Evolutionary conservation across 495 filamentous ascomycete species (phyloP), one percentile per base, ranked within the genome.

Genomic region (Evernia prunastri): DNA sequence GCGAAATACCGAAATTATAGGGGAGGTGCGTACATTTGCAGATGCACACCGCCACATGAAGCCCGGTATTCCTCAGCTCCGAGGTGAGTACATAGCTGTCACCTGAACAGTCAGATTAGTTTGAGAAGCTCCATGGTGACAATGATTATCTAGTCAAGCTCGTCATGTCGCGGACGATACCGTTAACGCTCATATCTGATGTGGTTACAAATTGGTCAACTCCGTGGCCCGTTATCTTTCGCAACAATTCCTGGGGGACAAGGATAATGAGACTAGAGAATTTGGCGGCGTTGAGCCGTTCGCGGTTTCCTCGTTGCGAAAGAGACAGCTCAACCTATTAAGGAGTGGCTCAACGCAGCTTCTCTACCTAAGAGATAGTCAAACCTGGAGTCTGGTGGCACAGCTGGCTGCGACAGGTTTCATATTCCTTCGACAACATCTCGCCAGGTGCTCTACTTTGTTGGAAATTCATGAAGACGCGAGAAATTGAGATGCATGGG

Each of bases 21-120:
- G n/a, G n/a, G n/a, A n/a, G n/a, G n/a, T n/a, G n/a, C n/a, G n/a
- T n/a, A n/a, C 25, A 11, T 47, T 47, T 47, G 45, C 23, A 47
- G 12, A 47, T 47, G 81, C 25, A 73, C 65, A 49, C 79, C 77
- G 5, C 71, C 82, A 11, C 77, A 74, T 1, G 79, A 6, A 25
- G 5, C 3, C 7, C 45, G 1, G 3, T 12, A 47, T 11, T 0
- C 13, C 36, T 39, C 36, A 39, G 8, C 20, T 9, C 9, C 18
- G 42, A 12, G 1, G 42, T 8, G 18, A 9, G 20, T 9, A 43
- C 5, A 43, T 18, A 47, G 43, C 8, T 49, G 5, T 49, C 12
- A 9, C 13, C 12, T 4, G n/a, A 10, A 13, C 10, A 1, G 27
- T 10, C 45, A 4, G 9, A 27, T 23, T n/a, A 27, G n/a, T 25